phyloP scores from a whole-genome alignment of 352 stramenopile species.

The Phytophthora capsici region DNA sequence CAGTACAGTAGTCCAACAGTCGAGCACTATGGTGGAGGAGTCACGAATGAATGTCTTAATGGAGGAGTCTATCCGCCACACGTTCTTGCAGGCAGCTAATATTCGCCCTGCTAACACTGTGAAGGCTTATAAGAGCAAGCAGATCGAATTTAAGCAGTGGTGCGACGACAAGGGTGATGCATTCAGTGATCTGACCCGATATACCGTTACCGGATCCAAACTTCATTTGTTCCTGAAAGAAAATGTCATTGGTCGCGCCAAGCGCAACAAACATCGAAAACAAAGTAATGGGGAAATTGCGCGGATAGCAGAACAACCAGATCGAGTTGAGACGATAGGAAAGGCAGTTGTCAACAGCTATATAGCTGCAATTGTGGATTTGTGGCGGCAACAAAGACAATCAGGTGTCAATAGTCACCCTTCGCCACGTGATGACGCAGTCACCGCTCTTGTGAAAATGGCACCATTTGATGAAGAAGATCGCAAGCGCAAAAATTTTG shows the following conservation, averaged over 20 bases:
- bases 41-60: neutral
- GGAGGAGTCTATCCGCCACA: neutral
- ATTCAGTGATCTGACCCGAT: neutral
- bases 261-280: neutral
- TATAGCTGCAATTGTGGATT: constrained; percentile 1
- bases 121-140: neutral
- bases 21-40: neutral
- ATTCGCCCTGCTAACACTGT: neutral
- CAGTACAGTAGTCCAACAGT: no score
- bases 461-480: constrained; percentile 7
- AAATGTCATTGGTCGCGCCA: neutral
- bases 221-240: constrained; percentile 10
- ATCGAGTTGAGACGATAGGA: neutral
- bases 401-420: neutral
- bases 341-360: constrained; percentile 3
- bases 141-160: neutral
- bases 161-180: neutral
- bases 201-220: neutral
- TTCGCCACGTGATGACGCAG: neutral
- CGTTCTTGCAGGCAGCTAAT: neutral
- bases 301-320: no score
- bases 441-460: neutral
- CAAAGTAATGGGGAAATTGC: no score
- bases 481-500: constrained; percentile 1
- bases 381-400: neutral